Conservation (phyloP, 1,284 basidiomycete genomes). For the Meira miltonrushii region DNA sequence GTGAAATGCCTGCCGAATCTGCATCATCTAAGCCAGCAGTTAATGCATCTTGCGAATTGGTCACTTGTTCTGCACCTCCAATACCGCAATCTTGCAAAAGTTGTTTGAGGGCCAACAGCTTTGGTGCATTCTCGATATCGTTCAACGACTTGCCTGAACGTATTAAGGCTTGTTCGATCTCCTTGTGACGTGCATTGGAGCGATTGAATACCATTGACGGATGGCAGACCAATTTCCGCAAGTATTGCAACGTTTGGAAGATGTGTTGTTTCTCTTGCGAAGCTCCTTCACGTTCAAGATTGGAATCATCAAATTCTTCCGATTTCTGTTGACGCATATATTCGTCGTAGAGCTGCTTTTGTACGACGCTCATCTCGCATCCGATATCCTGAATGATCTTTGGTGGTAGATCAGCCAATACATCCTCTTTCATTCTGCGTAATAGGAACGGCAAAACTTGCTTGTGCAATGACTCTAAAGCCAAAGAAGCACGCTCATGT, state of each 20-base stretch:
- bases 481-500: constrained; percentile 73
- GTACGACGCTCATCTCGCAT: constrained; percentile 74
- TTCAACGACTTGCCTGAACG: constrained; percentile 56
- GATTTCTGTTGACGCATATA: constrained; percentile 61
- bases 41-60: constrained; percentile 60
- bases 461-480: constrained; percentile 92
- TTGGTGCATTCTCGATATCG: constrained; percentile 88
- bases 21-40: constrained; percentile 54
- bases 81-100: constrained; percentile 91
- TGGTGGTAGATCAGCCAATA: constrained; percentile 88
- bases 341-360: constrained; percentile 71
- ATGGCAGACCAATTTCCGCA: constrained; percentile 96
- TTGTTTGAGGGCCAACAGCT: constrained; percentile 85
- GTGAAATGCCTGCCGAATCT: constrained; percentile 60
- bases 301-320: constrained; percentile 58
- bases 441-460: constrained; percentile 98
- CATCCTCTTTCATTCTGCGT: constrained; percentile 94
- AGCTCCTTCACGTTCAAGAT: constrained; percentile 53
- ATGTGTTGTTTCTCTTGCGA: constrained; percentile 59
- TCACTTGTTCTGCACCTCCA: constrained; percentile 60
- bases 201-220: constrained; percentile 59
- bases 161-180: constrained; percentile 59
- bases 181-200: constrained; percentile 55
- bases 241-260: constrained; percentile 71
- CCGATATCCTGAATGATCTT: constrained; percentile 99